Conservation (phyloP, 306 rosid species). For the Cicer chorassanicum region DNA sequence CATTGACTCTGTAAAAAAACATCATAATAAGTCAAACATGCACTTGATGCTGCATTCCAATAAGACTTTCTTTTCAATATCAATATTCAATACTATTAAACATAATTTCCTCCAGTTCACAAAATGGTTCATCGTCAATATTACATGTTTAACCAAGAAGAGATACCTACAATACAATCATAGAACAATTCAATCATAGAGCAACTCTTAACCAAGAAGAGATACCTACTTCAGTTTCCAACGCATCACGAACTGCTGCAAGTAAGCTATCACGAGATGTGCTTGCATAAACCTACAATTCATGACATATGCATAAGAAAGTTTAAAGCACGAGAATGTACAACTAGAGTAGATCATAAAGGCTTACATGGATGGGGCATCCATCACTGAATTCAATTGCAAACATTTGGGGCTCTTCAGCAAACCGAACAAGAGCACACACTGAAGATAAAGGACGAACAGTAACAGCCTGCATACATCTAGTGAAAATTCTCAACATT, state of each 20-base stretch:
- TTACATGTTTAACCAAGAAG: neutral
- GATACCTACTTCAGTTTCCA: constrained; percentile 97
- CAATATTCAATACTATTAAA: constrained; percentile 19
- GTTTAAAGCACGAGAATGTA: constrained; percentile 36
- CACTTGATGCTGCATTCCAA: constrained; percentile 33
- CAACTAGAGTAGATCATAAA: constrained; percentile 38
- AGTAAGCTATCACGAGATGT: constrained; percentile 97
- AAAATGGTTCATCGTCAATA: constrained; percentile 23
- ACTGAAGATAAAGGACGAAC: constrained; percentile 98
- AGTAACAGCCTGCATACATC: constrained; percentile 98
- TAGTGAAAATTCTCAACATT: constrained; percentile 73
- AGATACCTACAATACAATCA: constrained; percentile 28
- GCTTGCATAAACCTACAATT: constrained; percentile 92
- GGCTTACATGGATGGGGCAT: constrained; percentile 91
- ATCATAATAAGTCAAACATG: constrained; percentile 51
- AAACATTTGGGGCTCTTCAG: constrained; percentile 99
- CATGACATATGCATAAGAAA: constrained; percentile 54
- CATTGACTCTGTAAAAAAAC: constrained; percentile 79
- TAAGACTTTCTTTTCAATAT: constrained; percentile 30
- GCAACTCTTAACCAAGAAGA: constrained; percentile 40
- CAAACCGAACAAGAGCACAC: constrained; percentile 88
- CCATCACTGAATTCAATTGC: constrained; percentile 98
- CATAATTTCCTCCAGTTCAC: constrained; percentile 31
- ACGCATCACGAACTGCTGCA: constrained; percentile 87
- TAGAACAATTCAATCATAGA: constrained; percentile 29